phyloP scores from a whole-genome alignment of 2,329 filamentous ascomycete species.

The Teratosphaeriaceae sp. region DNA sequence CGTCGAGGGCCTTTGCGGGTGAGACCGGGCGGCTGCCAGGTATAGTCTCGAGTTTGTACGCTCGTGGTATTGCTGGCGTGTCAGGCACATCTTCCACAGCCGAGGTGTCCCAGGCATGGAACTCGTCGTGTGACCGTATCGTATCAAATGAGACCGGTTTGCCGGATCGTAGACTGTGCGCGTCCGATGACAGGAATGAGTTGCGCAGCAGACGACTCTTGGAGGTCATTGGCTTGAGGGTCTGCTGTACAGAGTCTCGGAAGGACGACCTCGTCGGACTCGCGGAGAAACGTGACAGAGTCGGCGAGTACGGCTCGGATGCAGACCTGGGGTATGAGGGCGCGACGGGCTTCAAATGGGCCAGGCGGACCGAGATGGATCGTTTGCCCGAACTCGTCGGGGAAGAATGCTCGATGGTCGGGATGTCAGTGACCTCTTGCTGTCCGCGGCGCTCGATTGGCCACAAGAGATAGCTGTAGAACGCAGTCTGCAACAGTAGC shows the following conservation, averaged over 20 bases:
- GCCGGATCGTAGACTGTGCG: slow-evolving; percentile 25
- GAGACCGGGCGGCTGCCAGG: slow-evolving; percentile 61
- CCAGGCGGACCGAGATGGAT: slow-evolving; percentile 18
- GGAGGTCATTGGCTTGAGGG: slow-evolving; percentile 50
- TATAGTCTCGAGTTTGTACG: slow-evolving; percentile 58
- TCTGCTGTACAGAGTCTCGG: slow-evolving; percentile 19
- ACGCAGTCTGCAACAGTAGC: slow-evolving; percentile 18
- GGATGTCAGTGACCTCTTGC: background rate
- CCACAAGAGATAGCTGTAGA: slow-evolving; percentile 20
- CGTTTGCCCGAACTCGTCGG: slow-evolving; percentile 11
- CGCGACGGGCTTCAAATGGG: slow-evolving; percentile 17
- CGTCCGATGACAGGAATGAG: slow-evolving; percentile 44
- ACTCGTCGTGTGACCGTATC: slow-evolving; percentile 49
- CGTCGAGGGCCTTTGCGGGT: slow-evolving; percentile 54
- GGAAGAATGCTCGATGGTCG: slow-evolving; percentile 8
- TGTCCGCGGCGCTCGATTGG: slow-evolving; percentile 8
- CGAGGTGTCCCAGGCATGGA: slow-evolving; percentile 71
- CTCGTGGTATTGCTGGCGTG: slow-evolving; percentile 29
- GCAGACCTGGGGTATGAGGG: slow-evolving; percentile 15
- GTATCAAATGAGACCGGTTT: slow-evolving; percentile 27
- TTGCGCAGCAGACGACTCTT: slow-evolving; percentile 50
- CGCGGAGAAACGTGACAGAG: slow-evolving; percentile 13
- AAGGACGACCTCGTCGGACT: slow-evolving; percentile 19
- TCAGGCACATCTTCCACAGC: slow-evolving; percentile 52
- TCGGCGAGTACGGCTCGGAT: slow-evolving; percentile 16